Evolutionary conservation across 1,284 basidiomycete species (phyloP).

Genomic region (Vanrija sp.): DNA sequence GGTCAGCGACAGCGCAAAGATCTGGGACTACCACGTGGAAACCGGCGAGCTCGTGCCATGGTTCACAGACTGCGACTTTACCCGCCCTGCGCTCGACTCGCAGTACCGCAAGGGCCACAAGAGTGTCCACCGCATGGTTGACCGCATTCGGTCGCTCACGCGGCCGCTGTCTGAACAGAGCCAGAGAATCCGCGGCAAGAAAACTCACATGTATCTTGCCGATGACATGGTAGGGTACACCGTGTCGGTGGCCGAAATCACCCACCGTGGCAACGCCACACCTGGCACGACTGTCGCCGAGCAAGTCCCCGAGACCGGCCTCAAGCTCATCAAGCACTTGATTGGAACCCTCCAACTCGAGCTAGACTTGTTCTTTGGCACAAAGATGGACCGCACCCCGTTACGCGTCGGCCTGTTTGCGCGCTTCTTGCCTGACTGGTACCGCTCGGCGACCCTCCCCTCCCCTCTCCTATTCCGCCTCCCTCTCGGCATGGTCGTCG

Average conservation of each 20-base stretch:
- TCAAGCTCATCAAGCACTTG: conserved; percentile 70
- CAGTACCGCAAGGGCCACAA: conserved; percentile 24
- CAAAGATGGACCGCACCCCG: conserved; percentile 58
- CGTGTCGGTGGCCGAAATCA: conserved; percentile 73
- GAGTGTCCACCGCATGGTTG: conserved; percentile 38
- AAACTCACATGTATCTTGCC: conserved; percentile 66
- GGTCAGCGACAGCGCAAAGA: conserved; percentile 41
- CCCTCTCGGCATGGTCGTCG: conserved; percentile 79
- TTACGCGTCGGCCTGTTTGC: conserved; percentile 81
- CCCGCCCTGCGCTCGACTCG: conserved; percentile 24
- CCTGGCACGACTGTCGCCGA: conserved; percentile 58
- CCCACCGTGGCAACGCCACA: conserved; percentile 63
- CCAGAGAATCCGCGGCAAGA: conserved; percentile 40
- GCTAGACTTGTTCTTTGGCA: conserved; percentile 45
- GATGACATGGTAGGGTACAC: conserved; percentile 89
- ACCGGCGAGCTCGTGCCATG: conserved; percentile 47
- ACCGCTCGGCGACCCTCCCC: conserved; percentile 65
- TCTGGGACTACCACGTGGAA: conserved; percentile 48
- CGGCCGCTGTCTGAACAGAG: conserved; percentile 45
- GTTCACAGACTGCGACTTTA: conserved; percentile 42
- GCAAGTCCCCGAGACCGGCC: conserved; percentile 69
- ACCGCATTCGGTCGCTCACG: conserved; percentile 37
- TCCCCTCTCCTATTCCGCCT: conserved; percentile 78
- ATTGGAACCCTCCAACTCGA: conserved; percentile 58
- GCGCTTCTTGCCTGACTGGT: conserved; percentile 82